phyloP scores from a whole-genome alignment of 805 yeast genomes.

The Metschnikowia cerradonensis region DNA sequence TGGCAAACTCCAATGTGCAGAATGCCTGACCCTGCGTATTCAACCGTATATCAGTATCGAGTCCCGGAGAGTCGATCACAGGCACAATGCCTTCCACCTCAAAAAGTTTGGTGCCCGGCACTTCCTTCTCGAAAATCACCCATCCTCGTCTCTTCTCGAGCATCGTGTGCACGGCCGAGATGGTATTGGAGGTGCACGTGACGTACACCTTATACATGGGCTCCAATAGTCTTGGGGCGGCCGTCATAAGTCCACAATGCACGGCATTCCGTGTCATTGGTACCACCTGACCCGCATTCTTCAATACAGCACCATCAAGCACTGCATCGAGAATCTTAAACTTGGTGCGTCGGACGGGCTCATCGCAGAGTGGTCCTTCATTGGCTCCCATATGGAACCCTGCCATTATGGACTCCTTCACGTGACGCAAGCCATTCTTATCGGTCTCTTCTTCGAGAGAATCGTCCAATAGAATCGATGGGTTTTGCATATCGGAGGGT shows the following conservation, averaged over 20 bases:
- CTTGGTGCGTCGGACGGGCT: slow-evolving; percentile 63
- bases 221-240: slow-evolving; percentile 75
- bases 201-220: slow-evolving; percentile 67
- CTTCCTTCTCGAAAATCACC: slow-evolving; percentile 42
- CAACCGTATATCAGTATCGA: slow-evolving; percentile 80
- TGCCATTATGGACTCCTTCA: slow-evolving; percentile 55
- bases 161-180: slow-evolving; percentile 44
- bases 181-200: slow-evolving; percentile 48
- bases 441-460: slow-evolving; percentile 69
- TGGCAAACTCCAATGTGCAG: slow-evolving; percentile 59
- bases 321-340: slow-evolving; percentile 66
- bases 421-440: slow-evolving; percentile 39
- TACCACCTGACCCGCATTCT: slow-evolving; percentile 67
- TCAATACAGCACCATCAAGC: slow-evolving; percentile 44
- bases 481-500: slow-evolving; percentile 44
- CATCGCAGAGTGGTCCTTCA: slow-evolving; percentile 94
- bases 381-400: slow-evolving; percentile 82
- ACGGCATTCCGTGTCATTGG: slow-evolving; percentile 85
- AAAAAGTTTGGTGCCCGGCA: slow-evolving; percentile 71
- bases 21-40: slow-evolving; percentile 76
- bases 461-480: slow-evolving; percentile 64
- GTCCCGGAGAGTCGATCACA: slow-evolving; percentile 84
- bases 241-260: slow-evolving; percentile 72
- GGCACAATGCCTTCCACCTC: slow-evolving; percentile 67
- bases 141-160: slow-evolving; percentile 69